Evolutionary conservation across 2,329 filamentous ascomycete genomes (phyloP).

Genomic region (Trichoderma afroharzianum): DNA sequence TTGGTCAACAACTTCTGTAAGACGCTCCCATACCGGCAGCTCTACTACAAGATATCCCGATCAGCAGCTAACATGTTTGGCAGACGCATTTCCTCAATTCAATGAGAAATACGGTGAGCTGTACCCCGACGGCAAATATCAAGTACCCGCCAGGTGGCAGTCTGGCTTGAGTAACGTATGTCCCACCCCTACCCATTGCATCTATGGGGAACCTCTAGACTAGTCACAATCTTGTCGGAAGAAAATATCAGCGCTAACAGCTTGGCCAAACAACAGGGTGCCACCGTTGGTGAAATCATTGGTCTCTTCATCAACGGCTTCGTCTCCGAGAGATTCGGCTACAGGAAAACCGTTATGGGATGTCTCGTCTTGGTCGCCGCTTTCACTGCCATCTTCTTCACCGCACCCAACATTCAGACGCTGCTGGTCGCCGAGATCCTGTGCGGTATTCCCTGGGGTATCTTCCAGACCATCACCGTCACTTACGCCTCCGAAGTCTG

Average conservation of each 20-base stretch:
- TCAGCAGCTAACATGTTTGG: background rate
- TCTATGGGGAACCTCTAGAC: background rate
- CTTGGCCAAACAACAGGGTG: constrained; percentile 19
- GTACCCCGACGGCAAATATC: constrained; percentile 43
- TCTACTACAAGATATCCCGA: background rate
- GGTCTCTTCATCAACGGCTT: constrained; percentile 64
- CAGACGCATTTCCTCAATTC: constrained; percentile 54
- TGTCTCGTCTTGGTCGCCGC: constrained; percentile 52
- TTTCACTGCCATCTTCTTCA: constrained; percentile 64
- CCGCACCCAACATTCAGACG: constrained; percentile 55
- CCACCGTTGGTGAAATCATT: constrained; percentile 55
- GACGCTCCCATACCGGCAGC: background rate
- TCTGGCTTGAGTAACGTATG: constrained; percentile 55
- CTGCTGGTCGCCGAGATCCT: constrained; percentile 60
- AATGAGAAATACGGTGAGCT: constrained; percentile 54
- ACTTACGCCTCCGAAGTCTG: constrained; percentile 71
- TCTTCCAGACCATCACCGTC: constrained; percentile 56
- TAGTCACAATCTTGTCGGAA: background rate
- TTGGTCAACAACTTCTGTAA: constrained; percentile 77
- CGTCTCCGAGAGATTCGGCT: constrained; percentile 64
- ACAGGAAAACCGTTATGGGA: constrained; percentile 60
- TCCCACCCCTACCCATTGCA: background rate
- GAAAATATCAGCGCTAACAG: background rate
- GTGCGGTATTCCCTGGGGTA: constrained; percentile 60
- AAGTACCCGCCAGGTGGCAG: constrained; percentile 61